Percentiles rank a stretch among this genome's conserved stretches.
Evolutionary conservation across 176 grass and related monocot species (phyloP).

Genomic region (Triticum monococcum): DNA sequence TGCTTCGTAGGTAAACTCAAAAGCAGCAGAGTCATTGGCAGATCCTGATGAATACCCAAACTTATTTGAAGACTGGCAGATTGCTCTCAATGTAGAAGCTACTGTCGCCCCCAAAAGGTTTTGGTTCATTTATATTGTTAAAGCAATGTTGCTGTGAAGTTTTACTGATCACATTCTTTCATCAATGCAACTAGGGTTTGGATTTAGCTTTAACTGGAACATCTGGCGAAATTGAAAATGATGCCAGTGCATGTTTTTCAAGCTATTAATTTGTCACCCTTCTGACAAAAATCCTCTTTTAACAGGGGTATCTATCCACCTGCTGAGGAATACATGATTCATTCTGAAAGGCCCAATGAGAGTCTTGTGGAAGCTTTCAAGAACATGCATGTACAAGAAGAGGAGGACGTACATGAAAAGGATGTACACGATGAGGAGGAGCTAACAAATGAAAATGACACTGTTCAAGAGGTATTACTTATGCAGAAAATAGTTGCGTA

Average conservation of each 20-base stretch:
- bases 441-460: constrained; percentile 58
- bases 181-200: background rate
- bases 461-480: constrained; percentile 53
- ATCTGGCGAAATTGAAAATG: background rate
- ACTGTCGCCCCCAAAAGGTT: constrained; percentile 58
- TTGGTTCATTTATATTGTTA: constrained; percentile 16
- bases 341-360: constrained; percentile 62
- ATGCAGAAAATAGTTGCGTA: background rate
- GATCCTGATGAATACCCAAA: constrained; percentile 86
- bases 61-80: constrained; percentile 96
- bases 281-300: background rate
- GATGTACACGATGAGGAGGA: constrained; percentile 54
- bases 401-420: constrained; percentile 60
- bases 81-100: constrained; percentile 88
- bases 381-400: constrained; percentile 78
- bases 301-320: constrained; percentile 77
- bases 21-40: constrained; percentile 93
- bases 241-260: background rate
- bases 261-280: background rate
- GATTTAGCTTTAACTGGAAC: constrained; percentile 1
- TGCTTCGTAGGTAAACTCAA: constrained; percentile 67
- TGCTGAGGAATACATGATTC: constrained; percentile 66
- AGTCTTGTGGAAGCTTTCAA: constrained; percentile 88
- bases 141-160: constrained; percentile 8
- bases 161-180: constrained; percentile 3